Evolutionary conservation across 2,329 filamentous ascomycete species (phyloP), one percentile per base, ranked within the genome.

Genomic region (Penicillium aurantiogriseum): DNA sequence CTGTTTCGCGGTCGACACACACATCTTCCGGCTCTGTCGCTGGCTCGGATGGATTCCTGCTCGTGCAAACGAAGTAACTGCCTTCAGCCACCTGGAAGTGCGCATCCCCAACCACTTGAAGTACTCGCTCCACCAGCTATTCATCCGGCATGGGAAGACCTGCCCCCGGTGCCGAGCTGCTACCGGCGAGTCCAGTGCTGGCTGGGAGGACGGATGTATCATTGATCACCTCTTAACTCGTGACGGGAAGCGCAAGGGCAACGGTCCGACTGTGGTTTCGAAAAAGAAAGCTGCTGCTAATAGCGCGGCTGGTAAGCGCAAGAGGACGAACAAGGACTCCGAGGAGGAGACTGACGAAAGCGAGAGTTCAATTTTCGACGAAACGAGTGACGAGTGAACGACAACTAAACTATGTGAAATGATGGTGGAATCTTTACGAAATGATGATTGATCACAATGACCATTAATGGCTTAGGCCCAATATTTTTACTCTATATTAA

Each of bases 1-100:
- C 2, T 82, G 79, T 54, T 88, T 88, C 62, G 85, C 85, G 0
- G 85, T 88, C 9, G 85, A 88, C 62, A 88, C 85, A 1, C 85
- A 88, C 69, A 85, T 88, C 58, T 87, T 87, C 66, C 81, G 85
- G 1, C 79, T 88, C 15, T 82, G 79, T 63, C 81, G 82, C 51
- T 86, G 85, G 79, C 77, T 88, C 0, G 80, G 81, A 25, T 88
- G 85, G 85, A 76, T 87, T 1, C 85, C 85, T 0, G 70, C 77
- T 8, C 73, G 76, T 21, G 71, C 75, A 1, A 80, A 80, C 33
- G 75, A 76, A 52, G 64, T 75, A 44, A 82, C 79, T 2, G 82
- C 83, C 0, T 86, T 84, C 64, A 79, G 77, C 4, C 85, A 88
- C 67, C 80, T 85, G 60, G 84, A 88, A 57, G 83, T 83, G 2